Conservation (phyloP, 306 rosid species). For the Cicer yamashitae region DNA sequence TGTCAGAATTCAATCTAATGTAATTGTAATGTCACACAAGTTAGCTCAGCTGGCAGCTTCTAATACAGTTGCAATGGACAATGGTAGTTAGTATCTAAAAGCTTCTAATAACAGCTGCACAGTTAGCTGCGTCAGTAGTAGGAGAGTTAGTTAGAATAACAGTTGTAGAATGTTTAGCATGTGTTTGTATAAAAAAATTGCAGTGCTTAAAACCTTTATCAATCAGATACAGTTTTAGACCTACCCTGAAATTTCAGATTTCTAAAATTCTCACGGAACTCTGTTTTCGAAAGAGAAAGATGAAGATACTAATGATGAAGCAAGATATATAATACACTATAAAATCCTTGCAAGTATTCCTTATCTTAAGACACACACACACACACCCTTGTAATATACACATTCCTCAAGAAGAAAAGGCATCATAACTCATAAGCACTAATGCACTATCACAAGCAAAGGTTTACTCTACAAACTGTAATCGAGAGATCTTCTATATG, state of each 20-base stretch:
- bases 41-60: constrained; percentile 4
- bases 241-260: neutral
- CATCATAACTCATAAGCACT: neutral
- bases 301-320: constrained; percentile 23
- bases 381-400: neutral
- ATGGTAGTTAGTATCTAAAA: neutral
- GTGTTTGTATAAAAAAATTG: neutral
- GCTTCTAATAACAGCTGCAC: neutral
- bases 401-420: constrained; percentile 15
- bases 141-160: neutral
- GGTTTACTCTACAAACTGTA: constrained; percentile 10
- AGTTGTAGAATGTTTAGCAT: constrained; percentile 1
- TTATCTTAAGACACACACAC: constrained; percentile 12
- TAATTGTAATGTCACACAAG: neutral
- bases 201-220: constrained; percentile 4
- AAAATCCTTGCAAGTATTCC: constrained; percentile 20
- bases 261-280: constrained; percentile 1
- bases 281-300: constrained; percentile 15
- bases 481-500: constrained; percentile 25
- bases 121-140: neutral
- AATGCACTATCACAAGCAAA: constrained; percentile 35
- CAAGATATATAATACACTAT: constrained; percentile 8
- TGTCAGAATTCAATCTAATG: constrained; percentile 4
- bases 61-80: neutral
- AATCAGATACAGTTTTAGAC: neutral